Base-by-base conservation (phyloP, 2,329 filamentous ascomycete genomes). In the Geosmithia flava region DNA sequence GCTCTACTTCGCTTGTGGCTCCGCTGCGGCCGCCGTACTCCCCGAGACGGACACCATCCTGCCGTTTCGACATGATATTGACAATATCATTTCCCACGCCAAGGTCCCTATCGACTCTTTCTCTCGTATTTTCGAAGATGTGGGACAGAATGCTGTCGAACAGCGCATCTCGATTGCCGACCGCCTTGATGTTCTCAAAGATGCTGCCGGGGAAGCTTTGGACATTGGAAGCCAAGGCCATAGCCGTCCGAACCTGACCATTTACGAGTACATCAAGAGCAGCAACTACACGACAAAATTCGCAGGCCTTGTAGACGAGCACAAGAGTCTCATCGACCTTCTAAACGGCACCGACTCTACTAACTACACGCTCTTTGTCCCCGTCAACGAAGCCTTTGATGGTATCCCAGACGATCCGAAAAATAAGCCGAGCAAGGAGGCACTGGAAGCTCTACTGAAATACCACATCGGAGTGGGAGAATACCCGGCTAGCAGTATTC, bases 291-390 rank as follows among this genome's bases (percentile, higher is more conserved):
- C 87, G 1, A 85, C 78, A 45, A 85, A 82, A 62, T 83, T 95
- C 43, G 80, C 83, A 27, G 77, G 83, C 59, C 69, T 89, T n/a
- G 75, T 95, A 55, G 74, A 84, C 52, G 74, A 88, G 51, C 81
- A 85, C 59, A 74, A 81, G 1, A 79, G 87, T 47, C 68, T 95
- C 1, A 80, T 91, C 37, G 63, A 83, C 48, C 62, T 81, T 3
- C 75, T 96, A 27, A 93, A 94, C 66, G 76, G 77, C 58, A 91
- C 86, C 2, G 67, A 76, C 37, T 70, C 76, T 17, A n/a, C 17
- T 20, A 90, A 91, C 63, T 79, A 83, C 58, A 95, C 90, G 1
- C 65, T 93, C 46, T 94, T 95, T 57, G 85, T 86, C 2, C 90
- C 90, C 0, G 80, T 78, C 1, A 80, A 95, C 61, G 68, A 73